Base-by-base conservation (phyloP, 495 filamentous ascomycete genomes). In the Trichocladium antarcticum region DNA sequence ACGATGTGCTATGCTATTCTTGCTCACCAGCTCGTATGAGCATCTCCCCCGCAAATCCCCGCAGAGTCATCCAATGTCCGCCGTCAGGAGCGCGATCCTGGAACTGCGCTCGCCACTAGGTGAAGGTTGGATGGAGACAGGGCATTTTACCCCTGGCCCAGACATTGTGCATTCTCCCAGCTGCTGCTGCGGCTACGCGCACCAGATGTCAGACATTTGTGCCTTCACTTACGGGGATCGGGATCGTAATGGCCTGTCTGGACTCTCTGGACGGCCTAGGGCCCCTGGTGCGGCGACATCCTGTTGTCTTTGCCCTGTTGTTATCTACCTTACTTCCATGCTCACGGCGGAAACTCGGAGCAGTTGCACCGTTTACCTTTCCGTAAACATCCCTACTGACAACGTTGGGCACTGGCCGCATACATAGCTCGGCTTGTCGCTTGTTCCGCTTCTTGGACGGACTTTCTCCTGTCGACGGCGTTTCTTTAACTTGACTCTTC, bases 91-190 rank as follows among this genome's bases (percentile, higher is more conserved):
- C 49, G 45, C 42, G 34, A 52, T 49, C 45, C 17, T 52, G 39
- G 34, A 46, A 44, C 42, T 15, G 34, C 38, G 42, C 49, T 62
- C 50, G 60, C 57, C 59, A 57, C 62, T 60, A 55, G 54, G 21
- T 61, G 57, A 61, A 57, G 49, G 31, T 28, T 37, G 38, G 37
- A 32, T 37, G 21, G 48, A 53, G 56, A 57, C 55, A 54, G 51
- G 57, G 47, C 57, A 63, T 52, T 60, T 63, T 65, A 65, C 49
- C 62, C 60, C 57, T 55, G 35, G 58, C 59, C 62, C 55, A 61
- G 52, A 63, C 60, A 59, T 54, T 45, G 51, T 51, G 55, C 62
- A 61, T 65, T 63, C 60, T 63, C 57, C 60, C 60, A 63, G 51
- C 7, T 32, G 31, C 46, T 43, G 51, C 59, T 58, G 61, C 61